Evolutionary conservation across 1,284 basidiomycete species (phyloP), one percentile per base, ranked within the genome.

Genomic region (Inonotus hispidus): DNA sequence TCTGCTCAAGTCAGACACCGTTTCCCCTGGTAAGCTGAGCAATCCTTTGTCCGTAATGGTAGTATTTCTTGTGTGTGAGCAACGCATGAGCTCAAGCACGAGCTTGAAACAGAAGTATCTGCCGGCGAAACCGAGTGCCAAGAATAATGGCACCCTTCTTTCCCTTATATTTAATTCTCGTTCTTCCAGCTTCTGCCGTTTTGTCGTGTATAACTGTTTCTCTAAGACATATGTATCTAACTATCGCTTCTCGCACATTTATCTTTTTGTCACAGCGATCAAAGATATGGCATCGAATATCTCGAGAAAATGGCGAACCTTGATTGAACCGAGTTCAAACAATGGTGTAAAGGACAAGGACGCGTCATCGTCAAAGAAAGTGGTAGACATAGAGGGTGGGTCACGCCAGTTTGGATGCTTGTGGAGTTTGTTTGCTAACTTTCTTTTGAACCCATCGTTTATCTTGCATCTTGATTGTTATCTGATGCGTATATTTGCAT

Each of bases 281-380:
- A 89, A 90, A 85, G 90, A 92, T 77, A 89, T 92, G 87, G 90
- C 90, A 69, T 82, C 82, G 71, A 91, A 90, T 76, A 78, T 92
- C 75, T 88, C 90, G 76, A 83, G 82, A 70, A 84, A 84, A 76
- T 92, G 90, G 90, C 83, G 87, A 65, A 76, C 78, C 65, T 74
- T 90, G 72, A 74, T 87, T 57, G 57, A 58, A 52, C 70, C 75
- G 63, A 67, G 63, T 23, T 61, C 56, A 58, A 62, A 63, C 64
- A 67, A 67, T 59, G 66, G 68, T 55, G 68, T 72, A 64, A 73
- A 52, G 50, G 50, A 52, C 27, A 52, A 52, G 29, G 50, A 52
- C 32, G 11, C 49, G 32, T 49, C 46, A 13, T 52, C 32, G 50
- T 52, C 50, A 5, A n/a, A 27, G 29, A 74, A 73, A 82, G 79